Conservation (phyloP, 1,284 basidiomycete species). For the Paramarasmius palmivorus region DNA sequence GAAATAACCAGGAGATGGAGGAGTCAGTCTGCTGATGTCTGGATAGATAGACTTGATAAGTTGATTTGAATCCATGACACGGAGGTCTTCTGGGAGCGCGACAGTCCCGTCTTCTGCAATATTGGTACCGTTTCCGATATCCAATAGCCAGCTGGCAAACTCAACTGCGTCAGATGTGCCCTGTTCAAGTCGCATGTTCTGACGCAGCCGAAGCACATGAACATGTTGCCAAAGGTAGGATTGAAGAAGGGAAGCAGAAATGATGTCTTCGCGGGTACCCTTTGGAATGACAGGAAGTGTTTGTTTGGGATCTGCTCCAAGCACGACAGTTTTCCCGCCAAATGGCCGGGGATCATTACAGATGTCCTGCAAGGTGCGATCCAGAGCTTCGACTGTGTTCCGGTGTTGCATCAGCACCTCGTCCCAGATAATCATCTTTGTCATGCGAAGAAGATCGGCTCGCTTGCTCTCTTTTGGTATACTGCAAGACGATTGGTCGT, state of each 20-base stretch:
- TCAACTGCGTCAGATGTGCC: slow-evolving; percentile 21
- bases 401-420: slow-evolving; percentile 37
- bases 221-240: slow-evolving; percentile 37
- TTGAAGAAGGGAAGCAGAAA: slow-evolving; percentile 30
- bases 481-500: slow-evolving; percentile 29
- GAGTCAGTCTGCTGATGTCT: slow-evolving; percentile 11
- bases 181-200: slow-evolving; percentile 38
- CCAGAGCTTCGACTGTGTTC: slow-evolving; percentile 31
- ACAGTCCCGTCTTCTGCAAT: slow-evolving; percentile 10
- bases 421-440: slow-evolving; percentile 39
- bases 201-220: slow-evolving; percentile 26
- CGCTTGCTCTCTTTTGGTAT: slow-evolving; percentile 27
- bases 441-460: slow-evolving; percentile 27
- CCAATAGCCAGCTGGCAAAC: slow-evolving; percentile 42
- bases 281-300: slow-evolving; percentile 29
- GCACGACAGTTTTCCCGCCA: slow-evolving; percentile 38
- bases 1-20: slow-evolving; percentile 34
- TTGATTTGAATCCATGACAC: slow-evolving; percentile 13
- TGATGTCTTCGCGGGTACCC: slow-evolving; percentile 34
- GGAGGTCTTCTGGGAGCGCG: slow-evolving; percentile 27
- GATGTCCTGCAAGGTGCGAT: slow-evolving; percentile 30
- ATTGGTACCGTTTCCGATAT: slow-evolving; percentile 37
- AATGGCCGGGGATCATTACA: slow-evolving; percentile 27
- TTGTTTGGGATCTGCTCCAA: slow-evolving; percentile 42
- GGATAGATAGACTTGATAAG: slow-evolving; percentile 13